Conservation (phyloP, 306 rosid genomes). For the Fragaria iinumae region DNA sequence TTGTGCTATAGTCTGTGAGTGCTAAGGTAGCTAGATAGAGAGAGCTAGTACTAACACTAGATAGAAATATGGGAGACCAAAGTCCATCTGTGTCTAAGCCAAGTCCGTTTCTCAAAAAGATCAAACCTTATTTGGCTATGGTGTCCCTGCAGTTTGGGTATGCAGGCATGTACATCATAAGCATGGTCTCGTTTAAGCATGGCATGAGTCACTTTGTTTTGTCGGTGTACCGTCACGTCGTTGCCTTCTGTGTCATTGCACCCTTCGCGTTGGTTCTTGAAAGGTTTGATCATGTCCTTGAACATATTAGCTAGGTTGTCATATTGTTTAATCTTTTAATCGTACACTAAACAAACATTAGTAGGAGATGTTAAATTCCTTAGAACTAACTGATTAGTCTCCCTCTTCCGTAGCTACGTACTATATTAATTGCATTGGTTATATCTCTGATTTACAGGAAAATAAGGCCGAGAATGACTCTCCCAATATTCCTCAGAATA, state of each 20-base stretch:
- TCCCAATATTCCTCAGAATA: constrained; percentile 73
- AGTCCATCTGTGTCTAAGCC: constrained; percentile 20
- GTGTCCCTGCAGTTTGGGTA: constrained; percentile 86
- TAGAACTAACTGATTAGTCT: background rate
- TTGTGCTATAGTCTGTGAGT: constrained; percentile 11
- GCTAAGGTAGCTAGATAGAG: constrained; percentile 1
- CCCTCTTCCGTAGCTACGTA: background rate
- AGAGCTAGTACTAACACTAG: background rate
- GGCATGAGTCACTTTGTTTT: constrained; percentile 92
- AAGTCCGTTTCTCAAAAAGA: constrained; percentile 28
- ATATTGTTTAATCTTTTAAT: background rate
- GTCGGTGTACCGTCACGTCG: constrained; percentile 82
- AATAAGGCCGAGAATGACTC: constrained; percentile 89
- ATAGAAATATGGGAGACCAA: constrained; percentile 45
- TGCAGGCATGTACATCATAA: constrained; percentile 84
- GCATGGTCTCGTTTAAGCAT: constrained; percentile 83
- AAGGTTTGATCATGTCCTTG: constrained; percentile 38
- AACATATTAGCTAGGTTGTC: background rate
- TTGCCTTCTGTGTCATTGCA: constrained; percentile 57
- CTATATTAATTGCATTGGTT: background rate
- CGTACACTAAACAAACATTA: background rate
- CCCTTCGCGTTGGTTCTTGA: constrained; percentile 87
- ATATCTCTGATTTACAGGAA: constrained; percentile 46
- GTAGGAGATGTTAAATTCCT: background rate
- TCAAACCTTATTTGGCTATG: constrained; percentile 85